These are phyloP conservation scores for Russula sp. DNA, from an alignment of 768 basidiomycete genomes.

Conservation along the genomic window DNA sequence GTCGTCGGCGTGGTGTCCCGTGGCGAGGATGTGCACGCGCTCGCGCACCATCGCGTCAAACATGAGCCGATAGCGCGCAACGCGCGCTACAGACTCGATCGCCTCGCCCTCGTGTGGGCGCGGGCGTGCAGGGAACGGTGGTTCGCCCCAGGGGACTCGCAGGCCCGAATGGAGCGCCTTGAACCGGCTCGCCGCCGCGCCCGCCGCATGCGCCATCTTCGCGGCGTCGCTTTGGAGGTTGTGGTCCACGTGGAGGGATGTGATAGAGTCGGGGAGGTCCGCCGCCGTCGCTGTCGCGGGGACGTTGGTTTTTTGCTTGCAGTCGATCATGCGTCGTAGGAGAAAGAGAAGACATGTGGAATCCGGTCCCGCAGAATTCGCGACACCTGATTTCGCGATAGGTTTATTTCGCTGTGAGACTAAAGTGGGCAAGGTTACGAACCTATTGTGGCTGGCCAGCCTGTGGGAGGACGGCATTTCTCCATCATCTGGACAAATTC, in stretches of 20 bases:
- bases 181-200: slow-evolving; percentile 35
- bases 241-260: slow-evolving; percentile 68
- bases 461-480: slow-evolving; percentile 42
- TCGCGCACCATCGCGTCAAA: slow-evolving; percentile 41
- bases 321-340: slow-evolving; percentile 33
- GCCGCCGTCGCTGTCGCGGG: slow-evolving; percentile 18
- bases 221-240: slow-evolving; percentile 53
- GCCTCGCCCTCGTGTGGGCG: slow-evolving; percentile 36
- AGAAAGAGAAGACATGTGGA: slow-evolving; percentile 75
- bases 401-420: background rate
- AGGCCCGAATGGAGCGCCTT: slow-evolving; percentile 44
- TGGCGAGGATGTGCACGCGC: slow-evolving; percentile 43
- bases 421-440: slow-evolving; percentile 9
- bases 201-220: slow-evolving; percentile 49
- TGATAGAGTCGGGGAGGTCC: slow-evolving; percentile 24
- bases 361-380: slow-evolving; percentile 79
- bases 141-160: slow-evolving; percentile 52
- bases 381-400: slow-evolving; percentile 45
- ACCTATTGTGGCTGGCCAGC: slow-evolving; percentile 49
- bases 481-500: slow-evolving; percentile 49
- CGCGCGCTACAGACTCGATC: slow-evolving; percentile 54
- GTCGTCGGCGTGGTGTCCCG: slow-evolving; percentile 78
- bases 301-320: slow-evolving; percentile 19
- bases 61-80: slow-evolving; percentile 50
- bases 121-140: slow-evolving; percentile 48